Percentiles rank a stretch among this genome's conserved stretches.
Conservation (phyloP, 331 rosid genomes). For the Acacia pycnantha region DNA sequence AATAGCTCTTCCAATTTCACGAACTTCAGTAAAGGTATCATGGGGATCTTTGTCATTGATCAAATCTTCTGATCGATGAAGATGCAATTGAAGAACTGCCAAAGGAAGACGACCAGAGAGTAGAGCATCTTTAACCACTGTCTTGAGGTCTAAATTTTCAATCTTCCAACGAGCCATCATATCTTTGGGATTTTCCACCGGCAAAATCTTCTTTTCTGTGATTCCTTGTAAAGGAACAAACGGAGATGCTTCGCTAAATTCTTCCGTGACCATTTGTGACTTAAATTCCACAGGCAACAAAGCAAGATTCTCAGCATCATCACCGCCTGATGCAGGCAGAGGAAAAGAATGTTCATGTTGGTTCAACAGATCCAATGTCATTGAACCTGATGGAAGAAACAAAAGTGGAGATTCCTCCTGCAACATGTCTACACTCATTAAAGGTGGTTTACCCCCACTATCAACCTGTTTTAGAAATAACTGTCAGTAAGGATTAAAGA, state of each 20-base stretch:
- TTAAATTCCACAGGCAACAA: slow-evolving; percentile 49
- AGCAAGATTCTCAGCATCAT: slow-evolving; percentile 54
- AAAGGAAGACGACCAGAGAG: slow-evolving; percentile 96
- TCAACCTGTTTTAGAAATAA: slow-evolving; percentile 53
- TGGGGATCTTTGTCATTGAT: slow-evolving; percentile 64
- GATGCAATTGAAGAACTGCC: slow-evolving; percentile 96
- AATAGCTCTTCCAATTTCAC: slow-evolving; percentile 93
- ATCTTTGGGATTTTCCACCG: slow-evolving; percentile 81
- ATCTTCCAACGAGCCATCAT: slow-evolving; percentile 97
- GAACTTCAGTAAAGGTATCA: slow-evolving; percentile 86
- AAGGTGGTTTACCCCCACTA: slow-evolving; percentile 48
- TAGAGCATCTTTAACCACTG: slow-evolving; percentile 90
- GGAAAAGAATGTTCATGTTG: slow-evolving; percentile 60
- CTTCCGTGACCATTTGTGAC: slow-evolving; percentile 49
- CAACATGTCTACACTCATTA: slow-evolving; percentile 40
- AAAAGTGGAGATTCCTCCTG: slow-evolving; percentile 61
- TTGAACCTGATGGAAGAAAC: slow-evolving; percentile 45
- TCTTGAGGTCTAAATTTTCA: slow-evolving; percentile 79
- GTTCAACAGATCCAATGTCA: slow-evolving; percentile 45
- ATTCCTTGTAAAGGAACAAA: slow-evolving; percentile 45
- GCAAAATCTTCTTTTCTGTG: slow-evolving; percentile 50
- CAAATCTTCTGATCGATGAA: slow-evolving; percentile 68
- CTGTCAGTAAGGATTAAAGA: slow-evolving; percentile 18
- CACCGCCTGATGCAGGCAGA: slow-evolving; percentile 37
- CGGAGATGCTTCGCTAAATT: slow-evolving; percentile 51